Conservation (phyloP, 2,329 filamentous ascomycete species). For the Polychaeton citri region DNA sequence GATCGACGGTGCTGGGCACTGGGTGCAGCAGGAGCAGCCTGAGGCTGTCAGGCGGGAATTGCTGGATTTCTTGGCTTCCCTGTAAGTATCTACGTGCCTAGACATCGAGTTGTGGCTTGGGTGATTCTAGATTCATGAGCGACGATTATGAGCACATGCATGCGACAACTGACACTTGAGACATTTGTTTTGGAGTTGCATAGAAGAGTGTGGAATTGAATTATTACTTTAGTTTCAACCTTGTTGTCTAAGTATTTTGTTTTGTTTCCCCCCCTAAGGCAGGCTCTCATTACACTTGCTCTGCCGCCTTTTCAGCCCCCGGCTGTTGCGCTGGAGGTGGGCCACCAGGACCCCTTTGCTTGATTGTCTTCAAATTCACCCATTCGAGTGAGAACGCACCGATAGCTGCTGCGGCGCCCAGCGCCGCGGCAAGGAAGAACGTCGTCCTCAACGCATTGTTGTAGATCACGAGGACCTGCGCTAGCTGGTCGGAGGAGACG, state of each 20-base stretch:
- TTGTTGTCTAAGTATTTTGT: no score
- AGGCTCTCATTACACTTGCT: no score
- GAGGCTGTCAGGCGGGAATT: constrained; percentile 39
- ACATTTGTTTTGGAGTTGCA: no score
- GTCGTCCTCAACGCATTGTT: constrained; percentile 45
- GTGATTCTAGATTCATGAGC: no score
- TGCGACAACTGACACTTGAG: no score
- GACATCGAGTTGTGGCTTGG: no score
- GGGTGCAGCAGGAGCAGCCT: constrained; percentile 55
- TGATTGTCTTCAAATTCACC: not conserved
- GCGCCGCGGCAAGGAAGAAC: constrained; percentile 47
- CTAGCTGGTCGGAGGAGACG: constrained; percentile 38
- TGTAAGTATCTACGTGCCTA: no score
- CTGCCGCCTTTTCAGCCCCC: not conserved
- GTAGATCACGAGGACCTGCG: constrained; percentile 48
- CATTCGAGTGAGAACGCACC: not conserved
- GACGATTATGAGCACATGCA: no score
- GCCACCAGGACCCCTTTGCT: not conserved
- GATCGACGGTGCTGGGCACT: constrained; percentile 52
- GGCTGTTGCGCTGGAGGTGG: not conserved
- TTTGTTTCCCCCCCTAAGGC: no score
- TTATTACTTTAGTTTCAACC: no score
- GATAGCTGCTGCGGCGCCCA: constrained; percentile 24
- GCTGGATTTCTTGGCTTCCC: constrained; percentile 25
- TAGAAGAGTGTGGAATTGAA: no score